phyloP scores from a whole-genome alignment of 139 green algal species.

The Axilococcus clingmanii region DNA sequence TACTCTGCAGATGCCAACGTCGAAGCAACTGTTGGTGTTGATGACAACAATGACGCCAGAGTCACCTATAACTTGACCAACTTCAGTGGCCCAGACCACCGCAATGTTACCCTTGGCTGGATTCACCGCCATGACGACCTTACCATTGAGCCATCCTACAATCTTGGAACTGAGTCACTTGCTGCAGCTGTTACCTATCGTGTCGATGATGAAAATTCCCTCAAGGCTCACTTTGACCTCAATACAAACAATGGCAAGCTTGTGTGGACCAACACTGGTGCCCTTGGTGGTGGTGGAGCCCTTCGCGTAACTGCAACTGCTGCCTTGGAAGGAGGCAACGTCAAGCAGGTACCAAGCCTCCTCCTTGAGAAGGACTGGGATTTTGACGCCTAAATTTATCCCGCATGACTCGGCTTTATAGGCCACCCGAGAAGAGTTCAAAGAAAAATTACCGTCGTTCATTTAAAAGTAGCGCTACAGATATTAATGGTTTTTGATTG shows the following conservation, averaged over 20 bases:
- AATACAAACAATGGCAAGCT: slow-evolving; percentile 9
- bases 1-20: too few relatives aligned
- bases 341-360: slow-evolving; percentile 26
- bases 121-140: slow-evolving; percentile 13
- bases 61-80: slow-evolving; percentile 13
- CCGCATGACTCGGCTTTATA: too few relatives aligned
- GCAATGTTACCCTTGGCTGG: slow-evolving; percentile 9
- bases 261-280: slow-evolving; percentile 19
- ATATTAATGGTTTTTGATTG: too few relatives aligned
- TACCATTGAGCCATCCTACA: slow-evolving; percentile 19
- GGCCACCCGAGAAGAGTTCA: too few relatives aligned
- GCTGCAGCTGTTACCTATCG: slow-evolving; percentile 5
- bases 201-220: slow-evolving; percentile 23
- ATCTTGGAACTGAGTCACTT: slow-evolving; percentile 22
- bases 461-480: too few relatives aligned
- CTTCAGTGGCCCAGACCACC: slow-evolving; percentile 15
- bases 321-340: slow-evolving; percentile 17
- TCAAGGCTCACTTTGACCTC: slow-evolving; percentile 17
- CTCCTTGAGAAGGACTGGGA: slow-evolving; percentile 18
- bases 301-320: slow-evolving; percentile 12
- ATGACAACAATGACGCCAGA: slow-evolving; percentile 24
- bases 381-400: slow-evolving; percentile 9
- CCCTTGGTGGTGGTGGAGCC: slow-evolving; percentile 17
- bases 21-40: slow-evolving; percentile 10
- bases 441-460: too few relatives aligned